phyloP scores from a whole-genome alignment of 768 basidiomycete species.

The Russula emetica region DNA sequence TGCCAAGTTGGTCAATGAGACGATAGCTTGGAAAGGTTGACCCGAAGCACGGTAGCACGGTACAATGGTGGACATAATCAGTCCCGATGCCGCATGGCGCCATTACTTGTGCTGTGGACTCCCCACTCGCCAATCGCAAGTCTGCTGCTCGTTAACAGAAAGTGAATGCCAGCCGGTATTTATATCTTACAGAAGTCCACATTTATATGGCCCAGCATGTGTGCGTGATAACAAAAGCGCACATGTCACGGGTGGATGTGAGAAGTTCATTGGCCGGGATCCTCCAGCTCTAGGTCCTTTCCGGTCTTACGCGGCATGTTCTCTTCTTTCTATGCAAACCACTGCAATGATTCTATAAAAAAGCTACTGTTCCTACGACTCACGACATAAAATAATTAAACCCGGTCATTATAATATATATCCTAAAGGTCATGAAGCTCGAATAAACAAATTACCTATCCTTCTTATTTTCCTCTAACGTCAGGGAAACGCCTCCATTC shows the following conservation, averaged over 20 bases:
- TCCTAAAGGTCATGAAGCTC: neutral
- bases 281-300: neutral
- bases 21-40: neutral
- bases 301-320: neutral
- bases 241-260: neutral
- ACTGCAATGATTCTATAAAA: conserved; percentile 7
- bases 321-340: neutral
- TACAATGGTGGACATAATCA: no score
- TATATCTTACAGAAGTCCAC: neutral
- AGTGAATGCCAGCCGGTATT: no score
- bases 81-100: no score
- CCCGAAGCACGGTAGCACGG: no score
- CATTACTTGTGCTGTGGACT: neutral
- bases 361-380: neutral
- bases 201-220: neutral
- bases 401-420: conserved; percentile 1
- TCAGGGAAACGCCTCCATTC: neutral
- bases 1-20: neutral
- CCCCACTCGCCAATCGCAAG: neutral
- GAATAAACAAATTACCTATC: conserved; percentile 10
- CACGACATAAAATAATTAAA: neutral
- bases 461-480: conserved; percentile 11
- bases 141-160: neutral
- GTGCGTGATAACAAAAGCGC: neutral
- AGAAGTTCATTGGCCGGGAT: neutral